Conservation (phyloP, 306 rosid genomes). For the Fagus crenata region DNA sequence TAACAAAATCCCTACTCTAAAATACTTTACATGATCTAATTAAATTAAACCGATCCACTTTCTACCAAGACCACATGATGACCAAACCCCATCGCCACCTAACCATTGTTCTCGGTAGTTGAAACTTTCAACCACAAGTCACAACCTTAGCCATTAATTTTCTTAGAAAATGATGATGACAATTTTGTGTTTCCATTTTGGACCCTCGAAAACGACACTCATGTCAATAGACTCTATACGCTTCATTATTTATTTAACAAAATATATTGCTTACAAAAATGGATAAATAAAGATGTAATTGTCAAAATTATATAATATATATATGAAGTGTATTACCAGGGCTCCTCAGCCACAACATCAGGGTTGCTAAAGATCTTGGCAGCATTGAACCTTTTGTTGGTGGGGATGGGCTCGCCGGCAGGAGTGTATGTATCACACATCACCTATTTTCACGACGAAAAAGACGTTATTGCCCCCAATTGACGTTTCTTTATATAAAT, state of each 20-base stretch:
- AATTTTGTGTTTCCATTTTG: background rate
- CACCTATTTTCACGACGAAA: constrained; percentile 25
- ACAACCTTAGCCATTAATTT: background rate
- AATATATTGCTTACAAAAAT: too few species aligned
- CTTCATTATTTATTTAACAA: too few species aligned
- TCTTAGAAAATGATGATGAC: background rate
- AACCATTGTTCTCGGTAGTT: background rate
- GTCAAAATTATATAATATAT: background rate
- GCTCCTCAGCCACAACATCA: constrained; percentile 48
- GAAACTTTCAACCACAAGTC: background rate
- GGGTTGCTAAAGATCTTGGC: constrained; percentile 51
- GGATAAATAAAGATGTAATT: too few species aligned
- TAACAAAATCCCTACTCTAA: too few species aligned
- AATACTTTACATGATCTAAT: too few species aligned
- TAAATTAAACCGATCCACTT: background rate
- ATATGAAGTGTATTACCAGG: constrained; percentile 42
- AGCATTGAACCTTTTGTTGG: constrained; percentile 46
- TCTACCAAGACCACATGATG: background rate
- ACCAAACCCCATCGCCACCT: background rate
- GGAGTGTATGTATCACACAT: constrained; percentile 52
- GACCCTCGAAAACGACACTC: background rate
- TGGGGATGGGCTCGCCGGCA: constrained; percentile 54
- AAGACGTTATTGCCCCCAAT: too few species aligned
- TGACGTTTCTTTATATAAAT: too few species aligned
- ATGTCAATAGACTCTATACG: background rate